Evolutionary conservation across 108 stramenopile species (phyloP).

Genomic region (Stephanodiscus triporus): DNA sequence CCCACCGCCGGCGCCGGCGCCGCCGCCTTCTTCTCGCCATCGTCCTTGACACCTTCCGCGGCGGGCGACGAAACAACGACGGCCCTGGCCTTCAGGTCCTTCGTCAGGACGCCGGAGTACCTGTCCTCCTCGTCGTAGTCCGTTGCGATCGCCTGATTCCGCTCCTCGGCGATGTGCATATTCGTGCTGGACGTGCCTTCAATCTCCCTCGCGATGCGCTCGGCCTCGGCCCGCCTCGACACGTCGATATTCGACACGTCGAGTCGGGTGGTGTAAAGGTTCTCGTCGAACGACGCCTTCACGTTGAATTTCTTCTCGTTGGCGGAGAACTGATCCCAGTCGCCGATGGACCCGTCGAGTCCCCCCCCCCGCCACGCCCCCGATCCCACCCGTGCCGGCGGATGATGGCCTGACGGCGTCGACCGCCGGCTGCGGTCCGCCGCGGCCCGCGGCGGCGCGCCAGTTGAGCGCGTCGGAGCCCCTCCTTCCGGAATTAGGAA

Average conservation of each 20-base stretch:
- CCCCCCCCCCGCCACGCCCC: conserved; percentile 9
- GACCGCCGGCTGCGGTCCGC: too few species aligned
- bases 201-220: conserved; percentile 91
- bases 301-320: conserved; percentile 90
- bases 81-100: conserved; percentile 57
- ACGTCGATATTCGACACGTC: conserved; percentile 74
- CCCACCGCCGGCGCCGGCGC: conserved; percentile 1
- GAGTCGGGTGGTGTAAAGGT: conserved; percentile 93
- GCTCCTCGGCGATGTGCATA: conserved; percentile 93
- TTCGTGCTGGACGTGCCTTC: conserved; percentile 79
- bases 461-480: conserved; percentile 23
- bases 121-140: conserved; percentile 91
- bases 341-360: conserved; percentile 67
- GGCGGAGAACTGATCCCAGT: conserved; percentile 92
- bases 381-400: conserved; percentile 14
- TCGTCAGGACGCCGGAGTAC: conserved; percentile 84
- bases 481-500: background rate
- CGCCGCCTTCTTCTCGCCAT: conserved; percentile 16
- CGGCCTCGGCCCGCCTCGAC: conserved; percentile 69
- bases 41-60: background rate
- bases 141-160: conserved; percentile 72
- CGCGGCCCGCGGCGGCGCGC: conserved; percentile 16
- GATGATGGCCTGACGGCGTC: conserved; percentile 3
- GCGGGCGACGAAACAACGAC: conserved; percentile 2
- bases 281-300: conserved; percentile 91